Percentiles rank a stretch among this genome's conserved stretches.
Evolutionary conservation across 345 rosid genomes (phyloP).

Genomic region (Corchorus olitorius): DNA sequence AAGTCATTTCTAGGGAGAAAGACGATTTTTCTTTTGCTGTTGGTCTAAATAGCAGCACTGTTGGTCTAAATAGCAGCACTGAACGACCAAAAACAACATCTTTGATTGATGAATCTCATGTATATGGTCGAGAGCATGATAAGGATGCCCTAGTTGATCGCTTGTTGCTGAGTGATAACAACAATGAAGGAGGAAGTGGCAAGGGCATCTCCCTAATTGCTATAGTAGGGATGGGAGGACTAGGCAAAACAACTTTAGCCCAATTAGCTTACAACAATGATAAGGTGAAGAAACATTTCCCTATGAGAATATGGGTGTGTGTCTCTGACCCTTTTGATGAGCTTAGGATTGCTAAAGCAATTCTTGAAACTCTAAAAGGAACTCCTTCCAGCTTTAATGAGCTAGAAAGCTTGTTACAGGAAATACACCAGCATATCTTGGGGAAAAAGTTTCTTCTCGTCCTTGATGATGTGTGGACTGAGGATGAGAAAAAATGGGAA

Average conservation of each 20-base stretch:
- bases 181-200: background rate
- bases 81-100: background rate
- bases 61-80: background rate
- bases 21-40: background rate
- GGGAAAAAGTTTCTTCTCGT: background rate
- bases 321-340: no score
- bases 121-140: background rate
- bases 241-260: background rate
- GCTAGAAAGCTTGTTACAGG: background rate
- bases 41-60: background rate
- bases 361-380: no score
- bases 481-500: background rate
- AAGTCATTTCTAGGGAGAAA: background rate
- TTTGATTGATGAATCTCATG: background rate
- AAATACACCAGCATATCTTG: background rate
- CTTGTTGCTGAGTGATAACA: background rate
- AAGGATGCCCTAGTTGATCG: background rate
- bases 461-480: background rate
- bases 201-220: background rate
- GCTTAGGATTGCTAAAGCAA: no score
- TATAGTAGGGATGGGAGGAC: background rate
- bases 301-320: background rate
- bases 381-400: no score
- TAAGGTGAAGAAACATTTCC: background rate
- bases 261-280: background rate